Percentiles rank a stretch among this genome's conserved stretches.
Conservation (phyloP, 257 asterid genomes). For the Nicotiana attenuata region DNA sequence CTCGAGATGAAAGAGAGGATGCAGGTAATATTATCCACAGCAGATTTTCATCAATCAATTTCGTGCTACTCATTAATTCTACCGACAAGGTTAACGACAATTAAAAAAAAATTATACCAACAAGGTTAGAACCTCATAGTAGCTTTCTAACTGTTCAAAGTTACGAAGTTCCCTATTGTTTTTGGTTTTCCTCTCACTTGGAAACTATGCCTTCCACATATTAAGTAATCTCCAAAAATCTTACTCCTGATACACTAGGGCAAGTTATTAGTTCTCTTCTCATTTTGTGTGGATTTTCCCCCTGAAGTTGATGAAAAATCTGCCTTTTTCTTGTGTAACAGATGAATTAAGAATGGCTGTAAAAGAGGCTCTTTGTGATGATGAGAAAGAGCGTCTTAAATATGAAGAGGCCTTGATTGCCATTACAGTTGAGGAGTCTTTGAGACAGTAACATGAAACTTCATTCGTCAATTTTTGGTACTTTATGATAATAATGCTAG, state of each 20-base stretch:
- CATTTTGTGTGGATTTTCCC: background rate
- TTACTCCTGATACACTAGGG: background rate
- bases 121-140: background rate
- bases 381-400: slow-evolving; percentile 44
- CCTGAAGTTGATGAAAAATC: background rate
- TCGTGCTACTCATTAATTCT: background rate
- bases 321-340: slow-evolving; percentile 13
- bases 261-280: background rate
- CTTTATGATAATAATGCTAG: background rate
- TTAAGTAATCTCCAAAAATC: background rate
- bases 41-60: background rate
- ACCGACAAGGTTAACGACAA: too few species aligned
- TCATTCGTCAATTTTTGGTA: background rate
- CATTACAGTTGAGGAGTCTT: slow-evolving; percentile 79
- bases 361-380: slow-evolving; percentile 82
- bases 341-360: slow-evolving; percentile 96
- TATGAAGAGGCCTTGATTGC: slow-evolving; percentile 90
- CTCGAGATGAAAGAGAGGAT: slow-evolving; percentile 70
- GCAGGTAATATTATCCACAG: slow-evolving; percentile 49
- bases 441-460: slow-evolving; percentile 49
- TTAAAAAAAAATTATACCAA: background rate
- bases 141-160: background rate
- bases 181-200: background rate
- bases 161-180: background rate
- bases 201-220: background rate